Percentiles rank a stretch among this genome's conserved stretches.
These are phyloP conservation scores for Brassica nigra DNA, from an alignment of 345 rosid species.

Conservation along the genomic window DNA sequence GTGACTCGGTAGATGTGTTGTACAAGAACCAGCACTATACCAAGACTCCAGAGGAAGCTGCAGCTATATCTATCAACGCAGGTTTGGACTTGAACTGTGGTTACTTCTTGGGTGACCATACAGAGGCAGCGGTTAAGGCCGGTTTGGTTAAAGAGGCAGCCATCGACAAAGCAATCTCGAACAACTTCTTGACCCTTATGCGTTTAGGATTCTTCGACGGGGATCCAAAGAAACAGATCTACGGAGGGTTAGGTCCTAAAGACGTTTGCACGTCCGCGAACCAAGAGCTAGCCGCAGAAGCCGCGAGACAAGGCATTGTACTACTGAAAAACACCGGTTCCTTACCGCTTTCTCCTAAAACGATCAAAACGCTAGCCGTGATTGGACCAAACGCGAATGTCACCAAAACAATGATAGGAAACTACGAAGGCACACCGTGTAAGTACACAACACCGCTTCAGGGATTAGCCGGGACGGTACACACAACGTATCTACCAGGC, in stretches of 20 bases:
- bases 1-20: slow-evolving; percentile 77
- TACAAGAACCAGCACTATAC: slow-evolving; percentile 71
- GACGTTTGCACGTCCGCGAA: slow-evolving; percentile 75
- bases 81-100: slow-evolving; percentile 92
- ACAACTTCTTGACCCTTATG: slow-evolving; percentile 85
- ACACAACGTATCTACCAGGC: slow-evolving; percentile 65
- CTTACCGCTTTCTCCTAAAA: slow-evolving; percentile 64
- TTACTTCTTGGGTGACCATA: slow-evolving; percentile 69
- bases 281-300: slow-evolving; percentile 83
- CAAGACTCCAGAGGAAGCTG: slow-evolving; percentile 88
- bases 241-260: slow-evolving; percentile 73
- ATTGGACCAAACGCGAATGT: slow-evolving; percentile 95
- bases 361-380: slow-evolving; percentile 68
- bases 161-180: slow-evolving; percentile 63
- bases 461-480: slow-evolving; percentile 60
- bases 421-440: slow-evolving; percentile 92
- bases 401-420: slow-evolving; percentile 94
- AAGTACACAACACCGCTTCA: slow-evolving; percentile 82
- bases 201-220: slow-evolving; percentile 95
- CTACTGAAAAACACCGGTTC: slow-evolving; percentile 71
- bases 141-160: slow-evolving; percentile 63
- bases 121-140: slow-evolving; percentile 71
- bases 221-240: slow-evolving; percentile 68
- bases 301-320: slow-evolving; percentile 95
- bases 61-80: slow-evolving; percentile 70